Evolutionary conservation across 352 stramenopile species (phyloP).

Genomic region (Pythium diclinum): DNA sequence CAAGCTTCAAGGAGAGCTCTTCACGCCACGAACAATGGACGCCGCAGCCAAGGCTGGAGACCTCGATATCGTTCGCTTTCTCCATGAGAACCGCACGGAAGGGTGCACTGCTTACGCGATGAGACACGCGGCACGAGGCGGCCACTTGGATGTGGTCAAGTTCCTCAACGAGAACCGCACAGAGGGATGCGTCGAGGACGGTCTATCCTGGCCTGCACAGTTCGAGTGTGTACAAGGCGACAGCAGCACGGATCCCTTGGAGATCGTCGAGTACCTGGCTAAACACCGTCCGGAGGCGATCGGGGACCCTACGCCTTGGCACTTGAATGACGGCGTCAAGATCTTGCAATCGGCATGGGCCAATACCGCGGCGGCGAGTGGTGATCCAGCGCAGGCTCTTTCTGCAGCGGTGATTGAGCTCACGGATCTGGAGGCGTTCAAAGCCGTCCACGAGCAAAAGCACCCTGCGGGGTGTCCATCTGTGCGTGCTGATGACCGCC

Average conservation of each 20-base stretch:
- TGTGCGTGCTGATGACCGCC: no score
- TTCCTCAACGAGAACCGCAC: slow-evolving; percentile 23
- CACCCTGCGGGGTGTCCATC: background rate
- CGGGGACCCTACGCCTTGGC: background rate
- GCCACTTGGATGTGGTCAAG: slow-evolving; percentile 1
- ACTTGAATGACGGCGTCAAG: background rate
- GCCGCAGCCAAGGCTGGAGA: slow-evolving; percentile 3
- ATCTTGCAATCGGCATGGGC: background rate
- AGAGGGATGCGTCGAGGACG: no score
- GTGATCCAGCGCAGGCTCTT: background rate
- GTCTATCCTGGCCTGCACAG: no score
- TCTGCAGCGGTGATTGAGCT: background rate
- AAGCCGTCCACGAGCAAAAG: background rate
- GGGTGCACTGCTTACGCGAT: slow-evolving; percentile 13
- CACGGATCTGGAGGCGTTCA: background rate
- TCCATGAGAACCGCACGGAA: slow-evolving; percentile 11
- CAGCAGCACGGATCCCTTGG: no score
- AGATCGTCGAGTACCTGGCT: background rate
- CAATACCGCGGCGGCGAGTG: background rate
- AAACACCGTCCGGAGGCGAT: background rate
- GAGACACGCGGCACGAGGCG: background rate
- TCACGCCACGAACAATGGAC: slow-evolving; percentile 2
- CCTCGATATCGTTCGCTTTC: slow-evolving; percentile 10
- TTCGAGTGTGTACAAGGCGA: no score
- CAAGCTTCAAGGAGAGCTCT: background rate